These are phyloP conservation scores for Epichloe festucae DNA, from an alignment of 2,329 filamentous ascomycete species.

Conservation along the genomic window DNA sequence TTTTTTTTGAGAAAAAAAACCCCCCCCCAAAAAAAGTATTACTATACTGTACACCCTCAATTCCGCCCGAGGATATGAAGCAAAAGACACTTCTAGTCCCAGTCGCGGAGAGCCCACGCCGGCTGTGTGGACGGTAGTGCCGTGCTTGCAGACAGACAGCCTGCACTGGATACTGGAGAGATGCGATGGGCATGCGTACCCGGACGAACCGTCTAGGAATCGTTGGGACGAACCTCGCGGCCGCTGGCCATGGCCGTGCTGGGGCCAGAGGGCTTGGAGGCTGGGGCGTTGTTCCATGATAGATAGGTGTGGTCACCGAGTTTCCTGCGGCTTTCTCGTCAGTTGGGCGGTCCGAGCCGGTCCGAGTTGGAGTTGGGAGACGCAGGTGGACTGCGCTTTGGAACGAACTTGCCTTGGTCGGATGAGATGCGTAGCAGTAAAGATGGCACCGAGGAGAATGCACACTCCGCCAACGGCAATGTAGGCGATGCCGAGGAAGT, in stretches of 20 bases:
- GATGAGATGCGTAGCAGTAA: conserved; percentile 82
- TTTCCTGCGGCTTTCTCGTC: conserved; percentile 48
- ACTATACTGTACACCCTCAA: not conserved
- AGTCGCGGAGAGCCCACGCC: not conserved
- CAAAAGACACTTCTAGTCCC: not conserved
- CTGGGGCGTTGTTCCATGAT: conserved; percentile 67
- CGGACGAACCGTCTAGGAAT: conserved; percentile 25
- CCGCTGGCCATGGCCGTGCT: conserved; percentile 37
- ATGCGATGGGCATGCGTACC: conserved; percentile 6
- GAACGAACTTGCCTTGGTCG: conserved; percentile 68
- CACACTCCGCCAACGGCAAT: conserved; percentile 88
- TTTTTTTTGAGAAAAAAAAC: no score
- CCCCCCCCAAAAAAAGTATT: no score
- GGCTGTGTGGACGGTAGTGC: not conserved
- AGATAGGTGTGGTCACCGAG: conserved; percentile 95
- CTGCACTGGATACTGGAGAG: not conserved
- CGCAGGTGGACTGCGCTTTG: not conserved
- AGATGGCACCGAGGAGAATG: conserved; percentile 74
- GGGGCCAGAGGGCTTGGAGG: conserved; percentile 28
- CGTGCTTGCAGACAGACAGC: not conserved
- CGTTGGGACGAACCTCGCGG: conserved; percentile 38
- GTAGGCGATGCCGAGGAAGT: conserved; percentile 93
- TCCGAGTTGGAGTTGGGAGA: conserved; percentile 1
- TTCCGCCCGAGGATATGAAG: not conserved
- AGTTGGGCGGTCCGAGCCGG: not conserved